phyloP scores from a whole-genome alignment of 306 rosid genomes.

The Dicorynia guianensis region DNA sequence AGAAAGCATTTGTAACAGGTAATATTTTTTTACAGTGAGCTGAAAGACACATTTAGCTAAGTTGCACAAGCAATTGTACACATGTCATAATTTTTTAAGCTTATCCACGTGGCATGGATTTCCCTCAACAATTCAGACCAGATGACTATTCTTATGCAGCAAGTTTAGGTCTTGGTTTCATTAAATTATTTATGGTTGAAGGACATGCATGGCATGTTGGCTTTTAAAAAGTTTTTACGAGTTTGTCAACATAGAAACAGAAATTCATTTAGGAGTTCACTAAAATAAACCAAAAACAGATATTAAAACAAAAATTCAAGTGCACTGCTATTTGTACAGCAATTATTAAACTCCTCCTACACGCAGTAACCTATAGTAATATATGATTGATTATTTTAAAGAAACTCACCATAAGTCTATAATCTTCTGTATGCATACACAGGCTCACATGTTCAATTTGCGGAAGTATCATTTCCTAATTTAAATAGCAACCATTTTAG shows the following conservation, averaged over 20 bases:
- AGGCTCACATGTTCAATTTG: neutral
- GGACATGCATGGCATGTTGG: neutral
- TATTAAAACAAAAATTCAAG: neutral
- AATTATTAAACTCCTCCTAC: neutral
- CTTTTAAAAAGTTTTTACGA: neutral
- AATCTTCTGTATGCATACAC: neutral
- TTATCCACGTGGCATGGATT: neutral
- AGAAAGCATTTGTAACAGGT: slow-evolving; percentile 95
- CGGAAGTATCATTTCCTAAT: neutral
- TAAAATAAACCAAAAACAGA: neutral
- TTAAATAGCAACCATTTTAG: neutral
- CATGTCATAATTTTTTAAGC: neutral
- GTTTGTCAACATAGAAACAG: neutral
- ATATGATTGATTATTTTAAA: slow-evolving; percentile 2
- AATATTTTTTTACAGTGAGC: slow-evolving; percentile 23
- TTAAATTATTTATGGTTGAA: neutral
- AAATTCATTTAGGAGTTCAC: neutral
- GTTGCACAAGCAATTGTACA: neutral
- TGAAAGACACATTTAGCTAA: neutral
- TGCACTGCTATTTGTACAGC: neutral
- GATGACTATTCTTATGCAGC: neutral
- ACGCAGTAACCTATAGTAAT: neutral
- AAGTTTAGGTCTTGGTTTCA: neutral
- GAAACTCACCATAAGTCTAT: neutral
- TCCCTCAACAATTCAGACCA: neutral